These are phyloP conservation scores for Chaetomiaceae sp. DNA, from an alignment of 2,329 filamentous ascomycete genomes.

Conservation along the genomic window DNA sequence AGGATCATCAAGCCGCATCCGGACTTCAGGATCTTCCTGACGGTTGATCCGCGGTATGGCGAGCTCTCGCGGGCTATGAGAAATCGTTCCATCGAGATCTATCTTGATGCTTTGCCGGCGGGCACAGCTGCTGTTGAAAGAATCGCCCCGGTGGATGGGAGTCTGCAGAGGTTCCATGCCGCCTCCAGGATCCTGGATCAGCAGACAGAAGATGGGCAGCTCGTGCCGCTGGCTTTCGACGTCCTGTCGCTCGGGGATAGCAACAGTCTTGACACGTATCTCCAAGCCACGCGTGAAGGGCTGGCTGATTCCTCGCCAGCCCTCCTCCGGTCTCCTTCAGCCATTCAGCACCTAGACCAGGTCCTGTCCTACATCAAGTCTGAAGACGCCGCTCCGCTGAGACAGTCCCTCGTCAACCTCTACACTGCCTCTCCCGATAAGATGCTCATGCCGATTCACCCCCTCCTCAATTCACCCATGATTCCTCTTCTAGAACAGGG, in stretches of 20 bases:
- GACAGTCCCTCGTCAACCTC: constrained; percentile 32
- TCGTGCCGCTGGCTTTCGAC: constrained; percentile 41
- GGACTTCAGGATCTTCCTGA: constrained; percentile 88
- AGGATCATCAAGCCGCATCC: constrained; percentile 76
- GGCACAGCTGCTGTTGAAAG: constrained; percentile 32
- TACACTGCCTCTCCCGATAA: constrained; percentile 24
- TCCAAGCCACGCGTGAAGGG: constrained; percentile 17
- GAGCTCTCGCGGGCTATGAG: constrained; percentile 95
- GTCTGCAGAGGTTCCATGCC: constrained; percentile 43
- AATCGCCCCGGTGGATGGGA: constrained; percentile 46
- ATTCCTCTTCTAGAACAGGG: constrained; percentile 40
- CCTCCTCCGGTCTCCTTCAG: constrained; percentile 16
- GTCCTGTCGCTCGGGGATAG: constrained; percentile 45
- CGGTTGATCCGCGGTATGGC: constrained; percentile 85
- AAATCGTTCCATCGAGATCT: constrained; percentile 89
- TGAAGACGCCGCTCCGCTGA: constrained; percentile 30
- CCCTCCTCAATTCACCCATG: constrained; percentile 54
- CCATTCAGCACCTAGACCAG: constrained; percentile 18
- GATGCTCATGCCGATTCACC: constrained; percentile 49
- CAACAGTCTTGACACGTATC: constrained; percentile 32
- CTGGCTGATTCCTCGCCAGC: constrained; percentile 8
- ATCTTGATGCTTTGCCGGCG: constrained; percentile 50
- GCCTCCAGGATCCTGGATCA: constrained; percentile 31
- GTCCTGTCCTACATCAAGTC: constrained; percentile 27
- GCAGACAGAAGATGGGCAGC: constrained; percentile 28